These are phyloP conservation scores for Alloteropsis semialata DNA, from an alignment of 176 grass and related monocot species.

Conservation along the genomic window DNA sequence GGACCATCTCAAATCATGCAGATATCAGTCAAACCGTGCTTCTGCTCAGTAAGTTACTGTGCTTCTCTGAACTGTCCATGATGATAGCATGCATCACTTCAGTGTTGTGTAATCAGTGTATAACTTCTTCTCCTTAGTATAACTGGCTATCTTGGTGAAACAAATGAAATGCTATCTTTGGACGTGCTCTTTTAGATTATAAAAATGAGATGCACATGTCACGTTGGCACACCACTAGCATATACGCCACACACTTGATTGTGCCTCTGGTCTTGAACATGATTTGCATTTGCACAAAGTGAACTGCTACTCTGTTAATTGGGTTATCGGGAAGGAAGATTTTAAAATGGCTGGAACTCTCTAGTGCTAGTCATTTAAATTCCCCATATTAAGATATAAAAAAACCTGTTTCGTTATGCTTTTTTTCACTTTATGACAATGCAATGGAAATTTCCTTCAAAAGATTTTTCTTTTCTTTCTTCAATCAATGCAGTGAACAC, in stretches of 20 bases:
- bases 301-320: neutral
- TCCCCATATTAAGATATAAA: too few relatives aligned
- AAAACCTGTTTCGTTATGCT: neutral
- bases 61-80: neutral
- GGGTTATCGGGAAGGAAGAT: neutral
- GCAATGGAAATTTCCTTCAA: neutral
- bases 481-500: neutral
- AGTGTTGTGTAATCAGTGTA: neutral
- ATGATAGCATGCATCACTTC: neutral
- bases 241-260: neutral
- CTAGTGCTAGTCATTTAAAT: neutral
- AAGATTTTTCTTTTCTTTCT: neutral
- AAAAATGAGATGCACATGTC: neutral
- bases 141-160: neutral
- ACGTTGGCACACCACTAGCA: neutral
- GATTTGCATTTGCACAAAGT: neutral
- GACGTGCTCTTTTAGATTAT: too few relatives aligned
- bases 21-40: neutral
- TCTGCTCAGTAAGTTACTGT: neutral
- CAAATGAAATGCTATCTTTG: neutral
- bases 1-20: neutral
- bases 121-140: neutral
- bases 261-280: too few relatives aligned
- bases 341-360: neutral
- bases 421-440: neutral